Percentiles rank a stretch among this genome's conserved stretches.
These are phyloP conservation scores for Paecilomyces formosus DNA, from an alignment of 2,329 filamentous ascomycete genomes.

Conservation along the genomic window DNA sequence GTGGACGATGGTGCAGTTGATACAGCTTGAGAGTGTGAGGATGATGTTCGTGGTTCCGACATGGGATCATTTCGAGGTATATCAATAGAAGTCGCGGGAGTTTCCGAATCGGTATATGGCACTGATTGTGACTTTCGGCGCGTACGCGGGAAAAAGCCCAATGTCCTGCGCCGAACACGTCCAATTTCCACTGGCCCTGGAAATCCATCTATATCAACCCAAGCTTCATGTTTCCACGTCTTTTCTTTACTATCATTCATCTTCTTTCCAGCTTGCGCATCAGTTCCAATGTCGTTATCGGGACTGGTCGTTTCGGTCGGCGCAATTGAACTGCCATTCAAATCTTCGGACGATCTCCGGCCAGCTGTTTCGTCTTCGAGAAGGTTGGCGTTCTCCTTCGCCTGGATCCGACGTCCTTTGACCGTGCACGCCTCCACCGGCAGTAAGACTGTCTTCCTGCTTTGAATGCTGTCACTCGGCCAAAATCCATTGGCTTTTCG, in stretches of 20 bases:
- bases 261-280: constrained; percentile 7
- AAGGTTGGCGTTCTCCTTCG: constrained; percentile 20
- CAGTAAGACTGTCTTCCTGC: constrained; percentile 69
- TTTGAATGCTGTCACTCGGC: constrained; percentile 86
- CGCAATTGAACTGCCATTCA: constrained; percentile 26
- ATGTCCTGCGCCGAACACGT: constrained; percentile 67
- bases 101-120: constrained; percentile 54
- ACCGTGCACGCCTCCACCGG: constrained; percentile 85
- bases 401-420: constrained; percentile 57
- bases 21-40: constrained; percentile 16
- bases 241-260: constrained; percentile 50
- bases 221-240: constrained; percentile 80
- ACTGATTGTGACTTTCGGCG: constrained; percentile 66
- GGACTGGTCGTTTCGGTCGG: constrained; percentile 10
- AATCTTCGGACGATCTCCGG: constrained; percentile 20
- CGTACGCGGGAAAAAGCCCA: constrained; percentile 88
- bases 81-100: constrained; percentile 25
- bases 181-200: constrained; percentile 73
- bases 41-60: constrained; percentile 5
- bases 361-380: constrained; percentile 12
- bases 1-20: constrained; percentile 19
- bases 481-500: constrained; percentile 87
- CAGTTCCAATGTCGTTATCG: constrained; percentile 4
- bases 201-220: constrained; percentile 72
- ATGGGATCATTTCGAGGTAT: constrained; percentile 13